Percentiles rank a stretch among this genome's conserved stretches.
These are phyloP conservation scores for Letharia lupina DNA, from an alignment of 495 filamentous ascomycete species.

Conservation along the genomic window DNA sequence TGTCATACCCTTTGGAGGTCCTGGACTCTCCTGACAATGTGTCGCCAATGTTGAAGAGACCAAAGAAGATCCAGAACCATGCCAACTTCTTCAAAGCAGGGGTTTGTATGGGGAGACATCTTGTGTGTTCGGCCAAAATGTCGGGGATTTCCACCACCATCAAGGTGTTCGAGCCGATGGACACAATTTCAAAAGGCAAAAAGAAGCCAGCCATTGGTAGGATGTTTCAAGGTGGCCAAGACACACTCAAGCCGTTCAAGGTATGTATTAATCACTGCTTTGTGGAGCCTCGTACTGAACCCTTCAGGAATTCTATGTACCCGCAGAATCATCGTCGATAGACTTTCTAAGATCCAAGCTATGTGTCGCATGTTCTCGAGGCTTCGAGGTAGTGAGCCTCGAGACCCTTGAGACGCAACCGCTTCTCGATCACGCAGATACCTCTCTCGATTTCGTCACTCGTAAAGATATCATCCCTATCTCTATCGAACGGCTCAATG, in stretches of 20 bases:
- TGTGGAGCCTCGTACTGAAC: not conserved
- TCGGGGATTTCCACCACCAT: conserved; percentile 85
- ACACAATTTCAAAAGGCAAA: conserved; percentile 75
- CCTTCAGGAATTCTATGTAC: conserved; percentile 86
- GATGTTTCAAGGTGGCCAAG: conserved; percentile 89
- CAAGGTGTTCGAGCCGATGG: conserved; percentile 96
- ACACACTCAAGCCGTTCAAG: conserved; percentile 92
- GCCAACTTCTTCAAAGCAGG: conserved; percentile 98
- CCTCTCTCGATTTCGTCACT: conserved; percentile 91
- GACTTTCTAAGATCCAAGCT: conserved; percentile 96
- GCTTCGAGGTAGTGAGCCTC: conserved; percentile 94
- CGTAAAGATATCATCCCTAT: conserved; percentile 93
- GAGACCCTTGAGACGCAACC: conserved; percentile 97
- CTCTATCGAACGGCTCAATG: conserved; percentile 91
- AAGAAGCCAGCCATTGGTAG: conserved; percentile 88
- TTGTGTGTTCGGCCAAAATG: conserved; percentile 92
- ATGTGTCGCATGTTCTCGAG: conserved; percentile 88
- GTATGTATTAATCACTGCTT: conserved; percentile 31
- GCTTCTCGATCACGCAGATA: conserved; percentile 94
- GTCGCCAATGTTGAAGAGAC: conserved; percentile 65
- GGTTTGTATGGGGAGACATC: conserved; percentile 85
- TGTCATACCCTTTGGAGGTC: conserved; percentile 79
- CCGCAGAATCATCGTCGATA: conserved; percentile 88
- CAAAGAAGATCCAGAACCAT: conserved; percentile 95
- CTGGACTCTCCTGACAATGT: conserved; percentile 68